Evolutionary conservation across 164 flowering plant species (phyloP), one percentile per base, ranked within the genome.

Genomic region (Chloranthus sessilifolius): DNA sequence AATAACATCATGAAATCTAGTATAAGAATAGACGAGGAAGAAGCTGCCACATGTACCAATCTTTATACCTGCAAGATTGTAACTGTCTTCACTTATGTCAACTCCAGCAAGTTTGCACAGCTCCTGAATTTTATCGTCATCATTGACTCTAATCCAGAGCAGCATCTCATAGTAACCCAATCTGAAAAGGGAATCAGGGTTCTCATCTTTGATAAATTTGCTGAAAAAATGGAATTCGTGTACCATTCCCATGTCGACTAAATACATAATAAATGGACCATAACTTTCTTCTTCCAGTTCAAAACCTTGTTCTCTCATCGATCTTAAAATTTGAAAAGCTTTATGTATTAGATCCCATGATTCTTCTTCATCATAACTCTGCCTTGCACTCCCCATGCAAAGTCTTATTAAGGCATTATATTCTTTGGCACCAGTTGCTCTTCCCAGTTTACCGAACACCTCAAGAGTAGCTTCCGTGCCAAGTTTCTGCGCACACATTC

Each of bases 81-180:
- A 45, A 33, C 39, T 58, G 23, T 68, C 60, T 44, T 43, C 78
- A 43, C 53, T 69, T 37, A 57, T 65, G 47, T 71, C 58, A 56
- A 42, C 30, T 24, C 50, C 49, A 59, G 67, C 55, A 11, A 48
- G 29, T 38, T 56, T 52, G 53, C 75, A 71, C 7, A 88, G 73
- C 62, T 88, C 84, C 50, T 66, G 66, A 68, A 92, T 63, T 66
- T 80, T 88, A 33, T 68, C 75, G 49, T 71, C 67, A 63, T 88
- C 39, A 17, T 71, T 48, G 5, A 72, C 65, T 45, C 51, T 60
- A 43, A 81, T 61, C 73, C 78, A 80, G 4, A 92, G 69, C 52
- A 76, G 53, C 95, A 92, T 92, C 67, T 92, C 94, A 63, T 92
- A 92, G 61, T 92, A 92, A 46, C 82, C 87, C 41, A 92, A 54